A percentile compares a stretch with the other conserved stretches of the same genome.
These are phyloP conservation scores for Candida schatavii DNA, from an alignment of 805 yeast genomes.

Conservation along the genomic window DNA sequence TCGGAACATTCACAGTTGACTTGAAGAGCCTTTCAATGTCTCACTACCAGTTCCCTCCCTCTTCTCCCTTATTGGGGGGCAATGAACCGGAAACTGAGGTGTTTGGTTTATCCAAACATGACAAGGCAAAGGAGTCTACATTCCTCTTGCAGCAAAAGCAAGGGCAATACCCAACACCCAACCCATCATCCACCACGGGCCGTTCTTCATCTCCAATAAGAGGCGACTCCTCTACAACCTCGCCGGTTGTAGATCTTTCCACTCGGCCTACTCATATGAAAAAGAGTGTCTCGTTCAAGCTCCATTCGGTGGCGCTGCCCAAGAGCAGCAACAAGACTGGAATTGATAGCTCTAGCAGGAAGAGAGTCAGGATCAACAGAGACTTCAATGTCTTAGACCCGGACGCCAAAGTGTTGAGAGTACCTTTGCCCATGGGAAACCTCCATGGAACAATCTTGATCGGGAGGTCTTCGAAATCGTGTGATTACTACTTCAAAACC, in stretches of 20 bases:
- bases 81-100: constrained; percentile 18
- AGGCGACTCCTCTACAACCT: constrained; percentile 2
- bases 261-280: constrained; percentile 3
- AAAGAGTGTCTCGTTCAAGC: constrained; percentile 12
- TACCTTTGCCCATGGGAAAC: constrained; percentile 34
- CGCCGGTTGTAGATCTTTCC: constrained; percentile 1
- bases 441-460: constrained; percentile 40
- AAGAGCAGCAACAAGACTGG: neutral
- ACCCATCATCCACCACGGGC: constrained; percentile 54
- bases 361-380: constrained; percentile 21
- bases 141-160: constrained; percentile 14
- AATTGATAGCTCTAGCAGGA: neutral
- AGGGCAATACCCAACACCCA: constrained; percentile 62
- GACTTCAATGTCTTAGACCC: constrained; percentile 38
- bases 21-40: too few relatives aligned
- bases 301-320: neutral
- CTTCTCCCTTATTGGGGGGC: constrained; percentile 43
- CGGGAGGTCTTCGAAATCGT: constrained; percentile 68
- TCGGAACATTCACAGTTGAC: too few relatives aligned
- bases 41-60: constrained; percentile 46
- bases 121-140: constrained; percentile 2
- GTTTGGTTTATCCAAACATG: constrained; percentile 4
- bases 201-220: constrained; percentile 41
- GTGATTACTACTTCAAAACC: constrained; percentile 48
- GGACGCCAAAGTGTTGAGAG: constrained; percentile 26